phyloP scores from a whole-genome alignment of 208 protist species.

The Wallacemonas rigidus region DNA sequence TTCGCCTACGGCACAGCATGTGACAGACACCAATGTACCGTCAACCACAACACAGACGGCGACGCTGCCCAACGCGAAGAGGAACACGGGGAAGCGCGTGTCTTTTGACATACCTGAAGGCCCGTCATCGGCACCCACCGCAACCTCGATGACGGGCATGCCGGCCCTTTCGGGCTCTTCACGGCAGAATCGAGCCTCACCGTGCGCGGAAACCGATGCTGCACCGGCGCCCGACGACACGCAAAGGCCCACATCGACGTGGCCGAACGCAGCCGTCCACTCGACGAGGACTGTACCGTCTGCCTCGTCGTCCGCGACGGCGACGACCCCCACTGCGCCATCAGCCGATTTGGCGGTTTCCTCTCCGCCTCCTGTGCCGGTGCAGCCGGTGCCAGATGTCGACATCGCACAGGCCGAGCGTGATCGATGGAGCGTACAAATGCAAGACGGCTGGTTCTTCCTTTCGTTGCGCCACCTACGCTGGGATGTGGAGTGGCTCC shows the following conservation, averaged over 20 bases:
- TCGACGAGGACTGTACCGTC: no score
- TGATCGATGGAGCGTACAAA: constrained; percentile 43
- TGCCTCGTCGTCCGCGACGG: no score
- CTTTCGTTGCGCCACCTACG: constrained; percentile 49
- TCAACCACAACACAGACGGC: background rate
- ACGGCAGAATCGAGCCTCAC: no score
- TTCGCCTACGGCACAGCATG: no score
- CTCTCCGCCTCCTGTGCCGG: background rate
- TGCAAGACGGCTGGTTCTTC: constrained; percentile 77
- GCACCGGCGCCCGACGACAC: no score
- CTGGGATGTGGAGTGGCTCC: constrained; percentile 61
- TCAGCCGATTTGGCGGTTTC: background rate
- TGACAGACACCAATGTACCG: background rate
- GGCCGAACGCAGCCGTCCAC: no score
- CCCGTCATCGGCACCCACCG: background rate
- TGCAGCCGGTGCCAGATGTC: constrained; percentile 42
- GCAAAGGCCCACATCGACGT: no score
- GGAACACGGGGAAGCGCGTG: constrained; percentile 5
- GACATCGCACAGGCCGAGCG: constrained; percentile 63
- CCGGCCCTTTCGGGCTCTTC: no score
- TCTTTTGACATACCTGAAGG: constrained; percentile 9
- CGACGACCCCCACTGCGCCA: no score
- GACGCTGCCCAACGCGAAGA: background rate
- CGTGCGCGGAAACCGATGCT: no score
- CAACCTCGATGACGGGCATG: no score